phyloP scores from a whole-genome alignment of 805 yeast genomes.

The Yarrowia sp. region DNA sequence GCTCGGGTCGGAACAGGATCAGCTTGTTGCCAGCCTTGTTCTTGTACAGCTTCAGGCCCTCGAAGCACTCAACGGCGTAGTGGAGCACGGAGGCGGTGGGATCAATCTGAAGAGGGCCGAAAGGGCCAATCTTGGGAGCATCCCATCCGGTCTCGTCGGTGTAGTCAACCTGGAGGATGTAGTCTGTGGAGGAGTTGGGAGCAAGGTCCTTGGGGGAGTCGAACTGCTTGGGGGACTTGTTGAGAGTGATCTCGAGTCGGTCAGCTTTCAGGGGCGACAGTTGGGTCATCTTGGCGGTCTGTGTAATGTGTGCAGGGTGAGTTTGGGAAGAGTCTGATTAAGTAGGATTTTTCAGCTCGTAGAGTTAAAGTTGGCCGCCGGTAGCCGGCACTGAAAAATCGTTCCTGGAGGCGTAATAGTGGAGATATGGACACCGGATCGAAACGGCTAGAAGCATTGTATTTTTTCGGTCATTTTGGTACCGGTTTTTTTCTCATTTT shows the following conservation, averaged over 20 bases:
- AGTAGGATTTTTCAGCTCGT: constrained; percentile 10
- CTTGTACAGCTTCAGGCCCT: constrained; percentile 91
- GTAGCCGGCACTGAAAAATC: background rate
- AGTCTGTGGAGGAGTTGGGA: constrained; percentile 74
- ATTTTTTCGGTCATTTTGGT: no score
- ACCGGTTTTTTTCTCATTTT: no score
- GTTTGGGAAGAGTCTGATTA: background rate
- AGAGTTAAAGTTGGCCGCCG: constrained; percentile 11
- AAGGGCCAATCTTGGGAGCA: constrained; percentile 81
- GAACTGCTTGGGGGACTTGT: constrained; percentile 52
- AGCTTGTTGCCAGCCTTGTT: constrained; percentile 51
- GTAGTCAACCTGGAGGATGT: constrained; percentile 89
- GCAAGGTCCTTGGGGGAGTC: constrained; percentile 61
- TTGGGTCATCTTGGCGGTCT: background rate
- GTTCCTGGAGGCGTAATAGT: no score
- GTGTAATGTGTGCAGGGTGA: background rate
- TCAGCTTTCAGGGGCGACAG: constrained; percentile 54
- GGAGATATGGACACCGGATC: background rate
- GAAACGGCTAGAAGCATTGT: background rate
- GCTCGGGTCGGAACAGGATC: constrained; percentile 86
- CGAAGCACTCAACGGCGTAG: constrained; percentile 91
- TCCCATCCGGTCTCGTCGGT: constrained; percentile 75
- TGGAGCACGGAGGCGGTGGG: constrained; percentile 92
- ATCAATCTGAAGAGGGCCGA: constrained; percentile 70
- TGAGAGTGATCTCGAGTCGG: constrained; percentile 49